Percentiles rank a stretch among this genome's conserved stretches.
Conservation (phyloP, 176 grass and related monocot species). For the Rhynchospora tenuis region DNA sequence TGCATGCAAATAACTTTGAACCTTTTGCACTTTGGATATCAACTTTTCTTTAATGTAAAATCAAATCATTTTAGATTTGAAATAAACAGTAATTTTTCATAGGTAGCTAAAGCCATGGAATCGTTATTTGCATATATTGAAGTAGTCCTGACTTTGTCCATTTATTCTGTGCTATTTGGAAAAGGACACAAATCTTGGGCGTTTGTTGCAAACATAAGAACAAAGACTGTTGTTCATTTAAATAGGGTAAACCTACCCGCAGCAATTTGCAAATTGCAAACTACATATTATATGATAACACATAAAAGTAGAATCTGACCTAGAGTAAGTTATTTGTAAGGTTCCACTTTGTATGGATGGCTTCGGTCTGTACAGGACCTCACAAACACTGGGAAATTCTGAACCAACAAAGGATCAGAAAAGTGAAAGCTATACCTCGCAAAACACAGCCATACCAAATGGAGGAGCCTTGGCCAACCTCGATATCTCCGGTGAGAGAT, state of each 20-base stretch:
- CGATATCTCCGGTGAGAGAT: conserved; percentile 84
- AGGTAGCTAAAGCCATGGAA: too few species aligned
- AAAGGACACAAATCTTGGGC: not conserved
- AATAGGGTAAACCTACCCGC: not conserved
- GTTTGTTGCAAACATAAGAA: not conserved
- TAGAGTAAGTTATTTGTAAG: not conserved
- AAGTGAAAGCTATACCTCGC: conserved; percentile 50
- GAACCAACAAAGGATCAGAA: not conserved
- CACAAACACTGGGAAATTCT: not conserved
- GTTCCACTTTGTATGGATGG: not conserved
- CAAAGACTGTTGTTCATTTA: not conserved
- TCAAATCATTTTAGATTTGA: too few species aligned
- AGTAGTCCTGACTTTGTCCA: not conserved
- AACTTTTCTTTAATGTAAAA: too few species aligned
- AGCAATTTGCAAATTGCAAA: not conserved
- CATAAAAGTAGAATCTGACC: not conserved
- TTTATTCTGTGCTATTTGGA: not conserved
- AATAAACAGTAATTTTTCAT: too few species aligned
- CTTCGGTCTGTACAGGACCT: not conserved
- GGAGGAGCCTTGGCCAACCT: conserved; percentile 81
- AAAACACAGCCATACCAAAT: conserved; percentile 96
- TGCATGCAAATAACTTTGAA: too few species aligned
- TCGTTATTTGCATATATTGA: too few species aligned
- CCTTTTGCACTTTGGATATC: too few species aligned
- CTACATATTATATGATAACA: not conserved